A percentile compares a stretch with the other conserved stretches of the same genome.
phyloP scores from a whole-genome alignment of 179 eudicot genomes.

The Pouteria campechiana region DNA sequence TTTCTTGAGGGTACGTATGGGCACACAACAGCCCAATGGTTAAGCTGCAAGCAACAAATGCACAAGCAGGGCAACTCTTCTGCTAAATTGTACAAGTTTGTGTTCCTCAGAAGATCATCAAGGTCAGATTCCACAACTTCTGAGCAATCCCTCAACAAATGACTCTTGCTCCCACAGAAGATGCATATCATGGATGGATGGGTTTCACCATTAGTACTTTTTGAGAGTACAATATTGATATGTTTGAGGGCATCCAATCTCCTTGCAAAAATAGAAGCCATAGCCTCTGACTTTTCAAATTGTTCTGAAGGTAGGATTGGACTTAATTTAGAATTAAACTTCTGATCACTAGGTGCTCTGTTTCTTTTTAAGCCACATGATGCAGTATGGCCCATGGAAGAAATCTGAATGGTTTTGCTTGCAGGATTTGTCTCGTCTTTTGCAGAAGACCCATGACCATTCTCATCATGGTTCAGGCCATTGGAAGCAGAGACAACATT shows the following conservation, averaged over 20 bases:
- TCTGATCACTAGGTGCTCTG: slow-evolving; percentile 1
- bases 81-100: slow-evolving; percentile 8
- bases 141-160: slow-evolving; percentile 24
- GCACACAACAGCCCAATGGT: slow-evolving; percentile 50
- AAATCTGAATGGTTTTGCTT: background rate
- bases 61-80: slow-evolving; percentile 29
- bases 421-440: slow-evolving; percentile 2
- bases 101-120: slow-evolving; percentile 20
- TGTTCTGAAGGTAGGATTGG: slow-evolving; percentile 5
- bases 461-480: slow-evolving; percentile 6
- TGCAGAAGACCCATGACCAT: slow-evolving; percentile 1
- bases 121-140: slow-evolving; percentile 21
- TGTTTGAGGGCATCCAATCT: slow-evolving; percentile 39
- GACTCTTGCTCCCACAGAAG: slow-evolving; percentile 36
- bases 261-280: slow-evolving; percentile 37
- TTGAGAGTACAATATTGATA: slow-evolving; percentile 14
- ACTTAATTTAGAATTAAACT: background rate
- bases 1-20: slow-evolving; percentile 12
- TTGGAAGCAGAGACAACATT: background rate
- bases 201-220: slow-evolving; percentile 2
- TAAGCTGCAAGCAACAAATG: slow-evolving; percentile 35
- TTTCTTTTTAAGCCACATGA: slow-evolving; percentile 5
- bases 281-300: slow-evolving; percentile 18
- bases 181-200: slow-evolving; percentile 13
- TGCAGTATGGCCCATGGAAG: slow-evolving; percentile 3